phyloP scores from a whole-genome alignment of 202 grass and related monocot genomes.

The Hordeum pubiflorum region DNA sequence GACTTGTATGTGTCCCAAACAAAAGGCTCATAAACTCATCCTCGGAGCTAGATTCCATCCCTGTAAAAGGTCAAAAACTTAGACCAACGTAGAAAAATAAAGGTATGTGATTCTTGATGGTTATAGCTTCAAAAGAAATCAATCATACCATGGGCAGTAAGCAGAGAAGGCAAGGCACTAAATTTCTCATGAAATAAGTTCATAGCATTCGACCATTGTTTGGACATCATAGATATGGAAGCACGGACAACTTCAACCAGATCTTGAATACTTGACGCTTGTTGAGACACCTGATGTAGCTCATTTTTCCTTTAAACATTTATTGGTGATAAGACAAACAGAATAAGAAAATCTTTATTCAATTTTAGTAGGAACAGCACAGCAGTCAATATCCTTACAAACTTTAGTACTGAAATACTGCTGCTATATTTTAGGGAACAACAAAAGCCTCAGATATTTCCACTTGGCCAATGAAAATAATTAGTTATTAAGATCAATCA shows the following conservation, averaged over 20 bases:
- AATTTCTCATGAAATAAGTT: slow-evolving; percentile 85
- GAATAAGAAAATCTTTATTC: neutral
- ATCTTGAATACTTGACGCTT: slow-evolving; percentile 98
- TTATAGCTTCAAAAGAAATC: slow-evolving; percentile 19
- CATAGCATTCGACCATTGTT: slow-evolving; percentile 85
- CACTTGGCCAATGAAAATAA: neutral
- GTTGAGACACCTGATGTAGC: slow-evolving; percentile 92
- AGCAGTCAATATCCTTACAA: slow-evolving; percentile 4
- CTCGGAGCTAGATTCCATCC: slow-evolving; percentile 59
- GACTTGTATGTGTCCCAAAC: slow-evolving; percentile 74
- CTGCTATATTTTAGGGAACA: neutral
- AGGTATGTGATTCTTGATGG: neutral
- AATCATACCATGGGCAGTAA: slow-evolving; percentile 66
- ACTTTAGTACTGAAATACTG: slow-evolving; percentile 11
- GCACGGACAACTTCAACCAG: slow-evolving; percentile 67
- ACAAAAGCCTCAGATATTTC: neutral
- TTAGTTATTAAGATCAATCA: neutral
- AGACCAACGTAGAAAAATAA: slow-evolving; percentile 23
- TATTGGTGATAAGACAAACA: slow-evolving; percentile 6
- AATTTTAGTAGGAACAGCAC: neutral
- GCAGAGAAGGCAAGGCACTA: slow-evolving; percentile 55
- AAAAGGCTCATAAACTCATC: slow-evolving; percentile 89
- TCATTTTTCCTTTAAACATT: slow-evolving; percentile 76
- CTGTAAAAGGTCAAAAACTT: slow-evolving; percentile 39
- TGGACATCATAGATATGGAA: slow-evolving; percentile 84